Evolutionary conservation across 192 early-diverging fungal species (phyloP), one percentile per base, ranked within the genome.

Genomic region (Powellomyces hirtus): DNA sequence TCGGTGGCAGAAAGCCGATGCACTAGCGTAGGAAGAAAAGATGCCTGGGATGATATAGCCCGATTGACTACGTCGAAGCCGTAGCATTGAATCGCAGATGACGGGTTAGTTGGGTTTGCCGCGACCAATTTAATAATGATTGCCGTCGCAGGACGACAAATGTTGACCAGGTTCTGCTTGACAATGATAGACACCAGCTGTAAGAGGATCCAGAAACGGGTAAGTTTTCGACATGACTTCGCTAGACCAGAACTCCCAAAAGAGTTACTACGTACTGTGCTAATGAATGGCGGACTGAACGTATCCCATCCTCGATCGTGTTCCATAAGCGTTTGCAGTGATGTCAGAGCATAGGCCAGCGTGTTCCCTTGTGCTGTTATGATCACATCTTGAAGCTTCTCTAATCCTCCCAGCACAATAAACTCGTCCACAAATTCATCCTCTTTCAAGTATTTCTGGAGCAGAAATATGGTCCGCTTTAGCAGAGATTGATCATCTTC

Each of bases 81-180:
- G 57, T 83, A 81, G 65, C 75, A 79, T 33, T 80, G 71, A 14
- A 67, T 49, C 7, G 73, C 36, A 55, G 76, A 50, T 30, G 72
- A 73, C 14, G 22, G 34, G 53, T 77, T 66, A 20, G 13, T 61
- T 59, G 70, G 51, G 56, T 78, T 75, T 10, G 59, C 59, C 14
- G 84, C 75, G 1, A 84, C 80, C 13, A 90, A 65, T 62, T 89
- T 88, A 57, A 88, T 86, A 29, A 90, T 74, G 34, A 91, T 83
- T 0, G 86, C 86, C 0, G 88, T 90, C 2, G 89, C 88, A 13
- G 89, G 89, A 2, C 89, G 74, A 61, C 86, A 83, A 59, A 91
- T 84, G 42, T 86, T 91, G 6, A 88, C 86, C 14, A 90, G 80
- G 18, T 80, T 80, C 75, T 91, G 80, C 22, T 79, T 73, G 14